Base-by-base conservation (phyloP, 176 grass and related monocot genomes). In the Rhynchospora pubera region DNA sequence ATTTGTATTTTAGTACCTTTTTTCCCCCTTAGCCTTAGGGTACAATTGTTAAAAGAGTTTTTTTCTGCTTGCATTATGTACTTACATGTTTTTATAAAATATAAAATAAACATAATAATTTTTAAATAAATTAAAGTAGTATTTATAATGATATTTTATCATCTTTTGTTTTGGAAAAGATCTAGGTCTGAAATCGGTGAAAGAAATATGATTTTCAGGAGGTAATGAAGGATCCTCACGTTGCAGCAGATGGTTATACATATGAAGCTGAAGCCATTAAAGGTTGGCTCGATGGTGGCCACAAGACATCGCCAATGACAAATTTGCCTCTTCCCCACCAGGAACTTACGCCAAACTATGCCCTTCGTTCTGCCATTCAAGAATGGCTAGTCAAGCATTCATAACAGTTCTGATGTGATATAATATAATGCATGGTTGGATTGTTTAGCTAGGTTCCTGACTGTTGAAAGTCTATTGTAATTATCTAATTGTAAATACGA, bases 261-360 rank as follows among this genome's bases (percentile, higher is more conserved):
- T 97, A 97, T 21, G 93, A 97, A 87, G 88, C 71, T 13, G 89
- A 91, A 79, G 83, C 81, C 23, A 93, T 93, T 77, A 97, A 87
- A 62, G 87, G 85, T 18, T 93, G 94, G 94, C 81, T 97, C 11
- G 81, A 91, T 26, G 58, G 90, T 11, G 87, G 91, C 21, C 85
- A 81, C 42, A 59, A 16, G 30, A 97, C 82, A 0, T 97, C 94
- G 9, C 94, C 94, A 0, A 91, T 97, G 91, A 93, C 91, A n/a
- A 97, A 93, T 76, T 60, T 81, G 72, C 67, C 62, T n/a, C 84
- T 97, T 9, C 60, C 7, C 3, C 83, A 90, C 57, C 85, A 32
- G 74, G 71, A 90, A 5, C 78, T 97, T 67, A 89, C 74, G 23
- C 91, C 83, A 0, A 97, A 93, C 77, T 76, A 65, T 0, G 72